phyloP scores from a whole-genome alignment of 2,329 filamentous ascomycete genomes.

The Mariannaea sp. region DNA sequence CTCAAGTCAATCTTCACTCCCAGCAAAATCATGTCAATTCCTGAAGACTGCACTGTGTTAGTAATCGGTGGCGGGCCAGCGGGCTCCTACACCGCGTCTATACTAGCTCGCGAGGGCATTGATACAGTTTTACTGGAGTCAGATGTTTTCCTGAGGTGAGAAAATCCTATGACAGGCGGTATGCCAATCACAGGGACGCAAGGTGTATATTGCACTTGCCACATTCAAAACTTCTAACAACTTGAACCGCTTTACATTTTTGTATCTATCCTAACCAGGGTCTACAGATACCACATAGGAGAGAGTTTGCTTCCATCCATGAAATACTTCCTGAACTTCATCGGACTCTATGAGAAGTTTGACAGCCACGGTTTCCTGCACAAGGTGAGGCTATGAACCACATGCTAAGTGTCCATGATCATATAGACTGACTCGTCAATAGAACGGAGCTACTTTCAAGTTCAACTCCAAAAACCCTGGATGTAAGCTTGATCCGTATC shows the following conservation, averaged over 20 bases:
- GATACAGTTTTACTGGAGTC: conserved; percentile 51
- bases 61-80: conserved; percentile 52
- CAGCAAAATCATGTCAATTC: background rate
- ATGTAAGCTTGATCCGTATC: too few relatives aligned
- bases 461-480: too few relatives aligned
- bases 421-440: background rate
- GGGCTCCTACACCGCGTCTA: conserved; percentile 51
- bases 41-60: conserved; percentile 36
- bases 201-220: too few relatives aligned
- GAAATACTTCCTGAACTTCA: conserved; percentile 7
- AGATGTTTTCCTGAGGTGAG: conserved; percentile 41
- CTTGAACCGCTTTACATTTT: background rate
- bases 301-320: conserved; percentile 13
- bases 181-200: too few relatives aligned
- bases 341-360: conserved; percentile 8
- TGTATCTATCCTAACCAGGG: background rate
- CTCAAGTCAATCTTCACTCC: too few relatives aligned
- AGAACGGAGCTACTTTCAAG: conserved; percentile 45
- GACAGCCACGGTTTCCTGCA: conserved; percentile 4
- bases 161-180: too few relatives aligned
- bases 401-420: background rate
- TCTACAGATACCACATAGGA: conserved; percentile 34
- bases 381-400: background rate
- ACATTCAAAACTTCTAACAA: too few relatives aligned
- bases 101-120: conserved; percentile 51